Evolutionary conservation across 2,329 filamentous ascomycete genomes (phyloP).

Genomic region (Cordyceps cicadae): DNA sequence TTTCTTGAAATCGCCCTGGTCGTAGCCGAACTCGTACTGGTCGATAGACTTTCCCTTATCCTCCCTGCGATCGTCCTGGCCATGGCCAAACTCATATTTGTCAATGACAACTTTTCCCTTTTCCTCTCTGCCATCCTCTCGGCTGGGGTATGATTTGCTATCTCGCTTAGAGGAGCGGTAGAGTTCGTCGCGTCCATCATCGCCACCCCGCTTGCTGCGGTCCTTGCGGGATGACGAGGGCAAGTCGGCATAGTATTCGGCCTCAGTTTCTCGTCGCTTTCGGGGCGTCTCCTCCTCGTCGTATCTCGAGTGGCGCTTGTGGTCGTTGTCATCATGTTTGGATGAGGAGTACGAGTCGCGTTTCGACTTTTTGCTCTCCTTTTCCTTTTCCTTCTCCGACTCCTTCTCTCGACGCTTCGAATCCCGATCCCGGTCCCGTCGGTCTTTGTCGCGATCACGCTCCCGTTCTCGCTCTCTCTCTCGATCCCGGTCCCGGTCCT

Average conservation of each 20-base stretch:
- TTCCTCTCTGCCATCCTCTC: slow-evolving; percentile 21
- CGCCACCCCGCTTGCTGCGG: slow-evolving; percentile 22
- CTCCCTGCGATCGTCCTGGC: slow-evolving; percentile 7
- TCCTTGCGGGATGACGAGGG: slow-evolving; percentile 19
- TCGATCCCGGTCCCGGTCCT: slow-evolving; percentile 10
- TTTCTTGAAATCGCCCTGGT: too few species aligned
- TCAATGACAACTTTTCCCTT: slow-evolving; percentile 19
- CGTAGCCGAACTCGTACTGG: too few species aligned
- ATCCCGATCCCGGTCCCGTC: slow-evolving; percentile 23
- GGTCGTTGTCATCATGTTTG: slow-evolving; percentile 21
- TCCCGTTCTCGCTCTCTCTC: slow-evolving; percentile 18
- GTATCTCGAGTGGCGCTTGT: slow-evolving; percentile 23
- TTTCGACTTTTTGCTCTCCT: slow-evolving; percentile 21
- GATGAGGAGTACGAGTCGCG: slow-evolving; percentile 21
- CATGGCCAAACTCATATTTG: slow-evolving; percentile 9
- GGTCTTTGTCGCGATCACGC: slow-evolving; percentile 18
- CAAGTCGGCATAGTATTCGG: slow-evolving; percentile 18
- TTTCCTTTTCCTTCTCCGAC: slow-evolving; percentile 13
- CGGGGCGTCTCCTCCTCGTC: slow-evolving; percentile 24
- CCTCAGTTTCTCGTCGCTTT: slow-evolving; percentile 22
- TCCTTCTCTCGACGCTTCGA: slow-evolving; percentile 15
- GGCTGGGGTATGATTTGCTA: slow-evolving; percentile 18
- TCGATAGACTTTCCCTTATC: too few species aligned
- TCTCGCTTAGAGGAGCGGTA: slow-evolving; percentile 18
- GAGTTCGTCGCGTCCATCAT: slow-evolving; percentile 22